Evolutionary conservation across 805 yeast genomes (phyloP).

Genomic region (Myxozyma udenii): DNA sequence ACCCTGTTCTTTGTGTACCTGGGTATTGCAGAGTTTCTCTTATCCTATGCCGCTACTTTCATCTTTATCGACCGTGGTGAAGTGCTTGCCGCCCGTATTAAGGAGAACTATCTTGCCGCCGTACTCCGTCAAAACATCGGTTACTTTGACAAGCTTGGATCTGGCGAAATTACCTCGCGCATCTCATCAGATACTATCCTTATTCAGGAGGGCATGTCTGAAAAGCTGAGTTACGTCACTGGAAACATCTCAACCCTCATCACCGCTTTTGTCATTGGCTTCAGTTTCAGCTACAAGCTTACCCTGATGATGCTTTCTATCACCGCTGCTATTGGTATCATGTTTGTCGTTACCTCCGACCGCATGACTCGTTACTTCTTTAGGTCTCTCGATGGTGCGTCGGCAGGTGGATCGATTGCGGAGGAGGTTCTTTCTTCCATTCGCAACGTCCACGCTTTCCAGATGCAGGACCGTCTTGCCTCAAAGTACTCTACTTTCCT

Average conservation of each 20-base stretch:
- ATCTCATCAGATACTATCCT: slow-evolving; percentile 35
- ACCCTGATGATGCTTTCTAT: slow-evolving; percentile 31
- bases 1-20: slow-evolving; percentile 43
- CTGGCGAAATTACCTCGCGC: slow-evolving; percentile 36
- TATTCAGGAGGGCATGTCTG: slow-evolving; percentile 36
- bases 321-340: slow-evolving; percentile 24
- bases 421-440: slow-evolving; percentile 34
- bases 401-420: slow-evolving; percentile 38
- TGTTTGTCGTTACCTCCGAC: slow-evolving; percentile 24
- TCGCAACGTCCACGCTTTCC: slow-evolving; percentile 36
- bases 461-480: slow-evolving; percentile 33
- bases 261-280: slow-evolving; percentile 33
- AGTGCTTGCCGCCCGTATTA: slow-evolving; percentile 39
- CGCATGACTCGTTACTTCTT: slow-evolving; percentile 26
- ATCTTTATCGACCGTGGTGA: slow-evolving; percentile 44
- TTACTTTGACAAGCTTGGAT: slow-evolving; percentile 34
- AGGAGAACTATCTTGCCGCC: slow-evolving; percentile 32
- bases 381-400: slow-evolving; percentile 27
- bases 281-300: slow-evolving; percentile 27
- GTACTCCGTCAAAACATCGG: slow-evolving; percentile 35
- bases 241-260: slow-evolving; percentile 30
- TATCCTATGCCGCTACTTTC: slow-evolving; percentile 37
- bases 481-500: slow-evolving; percentile 30
- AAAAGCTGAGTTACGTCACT: slow-evolving; percentile 32
- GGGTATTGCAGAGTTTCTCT: slow-evolving; percentile 38